Conservation (phyloP, 345 rosid species). For the Heritiera littoralis region DNA sequence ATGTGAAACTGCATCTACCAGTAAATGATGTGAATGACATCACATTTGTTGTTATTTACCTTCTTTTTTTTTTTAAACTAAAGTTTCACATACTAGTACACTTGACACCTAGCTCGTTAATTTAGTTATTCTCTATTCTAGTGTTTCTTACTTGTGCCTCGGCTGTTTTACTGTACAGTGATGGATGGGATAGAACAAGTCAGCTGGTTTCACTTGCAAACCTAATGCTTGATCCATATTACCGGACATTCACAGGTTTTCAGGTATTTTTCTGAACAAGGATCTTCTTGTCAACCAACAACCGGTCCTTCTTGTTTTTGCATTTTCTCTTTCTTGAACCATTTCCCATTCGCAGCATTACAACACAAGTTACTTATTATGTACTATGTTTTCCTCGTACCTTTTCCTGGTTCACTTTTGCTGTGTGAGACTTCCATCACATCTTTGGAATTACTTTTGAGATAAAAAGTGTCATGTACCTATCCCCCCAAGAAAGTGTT, state of each 20-base stretch:
- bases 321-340: background rate
- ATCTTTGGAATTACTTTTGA: constrained; percentile 1
- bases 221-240: constrained; percentile 93
- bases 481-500: too few species aligned
- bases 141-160: constrained; percentile 12
- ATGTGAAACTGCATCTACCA: background rate
- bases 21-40: background rate
- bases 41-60: constrained; percentile 4
- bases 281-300: background rate
- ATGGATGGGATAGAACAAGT: constrained; percentile 99
- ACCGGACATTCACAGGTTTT: constrained; percentile 88
- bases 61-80: background rate
- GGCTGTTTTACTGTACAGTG: constrained; percentile 51
- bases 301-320: constrained; percentile 8
- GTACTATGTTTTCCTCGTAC: constrained; percentile 11
- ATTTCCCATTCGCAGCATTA: background rate
- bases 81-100: background rate
- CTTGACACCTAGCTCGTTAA: background rate
- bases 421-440: background rate
- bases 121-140: constrained; percentile 11
- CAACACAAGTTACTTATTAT: background rate
- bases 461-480: too few species aligned
- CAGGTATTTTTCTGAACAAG: constrained; percentile 60
- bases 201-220: constrained; percentile 94
- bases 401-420: constrained; percentile 18